phyloP scores from a whole-genome alignment of 108 stramenopile genomes.

The Cyclotella sp. region DNA sequence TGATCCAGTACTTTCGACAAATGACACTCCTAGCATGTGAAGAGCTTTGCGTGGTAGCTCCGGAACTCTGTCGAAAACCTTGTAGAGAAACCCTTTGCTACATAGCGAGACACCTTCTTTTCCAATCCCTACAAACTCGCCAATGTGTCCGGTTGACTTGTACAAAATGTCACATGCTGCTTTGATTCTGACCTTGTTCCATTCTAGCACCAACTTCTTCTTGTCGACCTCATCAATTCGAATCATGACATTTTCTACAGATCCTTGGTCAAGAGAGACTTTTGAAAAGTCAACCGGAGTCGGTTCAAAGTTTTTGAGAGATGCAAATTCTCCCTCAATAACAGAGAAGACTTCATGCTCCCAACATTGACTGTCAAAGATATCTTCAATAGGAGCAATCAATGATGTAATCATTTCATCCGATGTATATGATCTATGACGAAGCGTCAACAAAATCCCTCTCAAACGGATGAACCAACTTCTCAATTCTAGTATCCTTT shows the following conservation, averaged over 20 bases:
- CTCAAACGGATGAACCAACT: conserved; percentile 17
- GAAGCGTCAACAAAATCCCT: conserved; percentile 18
- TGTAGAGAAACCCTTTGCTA: conserved; percentile 6
- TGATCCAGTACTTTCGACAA: background rate
- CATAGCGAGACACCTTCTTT: conserved; percentile 14
- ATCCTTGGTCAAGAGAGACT: background rate
- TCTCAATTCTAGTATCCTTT: conserved; percentile 14
- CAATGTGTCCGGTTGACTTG: background rate
- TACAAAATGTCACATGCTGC: background rate
- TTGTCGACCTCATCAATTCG: background rate
- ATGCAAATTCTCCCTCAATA: background rate
- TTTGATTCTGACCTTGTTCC: conserved; percentile 12
- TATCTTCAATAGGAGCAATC: conserved; percentile 11
- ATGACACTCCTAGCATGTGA: background rate
- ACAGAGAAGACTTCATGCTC: conserved; percentile 22
- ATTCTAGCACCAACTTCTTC: conserved; percentile 1
- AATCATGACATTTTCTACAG: background rate
- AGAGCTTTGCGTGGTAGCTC: background rate
- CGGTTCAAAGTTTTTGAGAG: conserved; percentile 4
- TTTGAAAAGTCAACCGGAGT: conserved; percentile 21
- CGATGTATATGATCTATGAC: background rate
- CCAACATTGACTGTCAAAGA: conserved; percentile 12
- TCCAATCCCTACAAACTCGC: conserved; percentile 15
- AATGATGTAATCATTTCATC: background rate
- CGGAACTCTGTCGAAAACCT: conserved; percentile 13